A percentile compares a stretch with the other conserved stretches of the same genome.
phyloP scores from a whole-genome alignment of 2,329 filamentous ascomycete genomes.

The Sclerotinia trifoliorum region DNA sequence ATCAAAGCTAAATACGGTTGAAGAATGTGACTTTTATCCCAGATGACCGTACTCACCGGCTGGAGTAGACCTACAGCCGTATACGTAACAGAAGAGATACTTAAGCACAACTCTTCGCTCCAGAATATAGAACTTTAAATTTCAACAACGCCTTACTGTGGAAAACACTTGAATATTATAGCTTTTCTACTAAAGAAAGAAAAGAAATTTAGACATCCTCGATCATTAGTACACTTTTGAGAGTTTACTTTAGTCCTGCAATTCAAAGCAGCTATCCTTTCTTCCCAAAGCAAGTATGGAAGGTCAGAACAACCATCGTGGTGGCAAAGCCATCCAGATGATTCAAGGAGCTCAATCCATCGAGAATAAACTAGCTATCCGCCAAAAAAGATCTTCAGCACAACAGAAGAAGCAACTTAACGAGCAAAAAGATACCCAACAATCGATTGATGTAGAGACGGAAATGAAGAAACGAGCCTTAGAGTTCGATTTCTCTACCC shows the following conservation, averaged over 20 bases:
- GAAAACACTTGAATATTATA: neutral
- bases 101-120: neutral
- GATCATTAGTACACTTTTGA: neutral
- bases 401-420: neutral
- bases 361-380: neutral
- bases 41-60: neutral
- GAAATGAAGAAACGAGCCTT: neutral
- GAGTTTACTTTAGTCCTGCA: neutral
- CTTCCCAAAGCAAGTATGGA: neutral
- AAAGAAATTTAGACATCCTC: neutral
- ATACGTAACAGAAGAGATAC: neutral
- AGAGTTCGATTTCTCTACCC: neutral
- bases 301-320: neutral
- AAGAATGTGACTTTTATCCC: too few species aligned
- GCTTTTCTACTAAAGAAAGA: neutral
- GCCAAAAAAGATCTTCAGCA: neutral
- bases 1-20: neutral
- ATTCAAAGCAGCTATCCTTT: neutral
- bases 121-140: neutral
- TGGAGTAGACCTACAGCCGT: too few species aligned
- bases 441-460: too few species aligned
- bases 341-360: neutral
- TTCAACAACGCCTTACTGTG: neutral
- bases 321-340: neutral
- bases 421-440: too few species aligned